Base-by-base conservation (phyloP, 768 basidiomycete species). In the Pilatotrama ljubarskyi region DNA sequence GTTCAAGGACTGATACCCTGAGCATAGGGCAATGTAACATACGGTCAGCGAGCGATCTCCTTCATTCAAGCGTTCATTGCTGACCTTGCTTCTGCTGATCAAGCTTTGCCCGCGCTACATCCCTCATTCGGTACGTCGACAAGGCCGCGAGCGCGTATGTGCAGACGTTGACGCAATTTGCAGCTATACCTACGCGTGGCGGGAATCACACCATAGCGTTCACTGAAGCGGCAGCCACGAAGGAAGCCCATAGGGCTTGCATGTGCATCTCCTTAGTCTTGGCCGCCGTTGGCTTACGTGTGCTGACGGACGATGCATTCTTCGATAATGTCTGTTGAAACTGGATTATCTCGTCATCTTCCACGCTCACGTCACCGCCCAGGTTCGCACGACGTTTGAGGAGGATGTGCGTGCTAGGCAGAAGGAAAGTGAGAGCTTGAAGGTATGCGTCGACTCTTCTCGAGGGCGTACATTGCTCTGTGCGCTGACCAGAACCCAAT, bases 181-280 rank as follows among this genome's bases (percentile, higher is more conserved):
- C 53, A 91, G 91, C 88, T 11, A 93, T 93, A 41, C 92, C 91
- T 3, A 91, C 88, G 0, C 78, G 84, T 63, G 91, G 90, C 11
- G 90, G 90, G 8, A 93, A 93, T 67, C 92, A 93, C 65, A 93
- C 92, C 0, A 74, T 73, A 2, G 84, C 75, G 13, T 93, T 93
- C 69, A 74, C 82, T n/a, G 73, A 81, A 18, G 75, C 89, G 0
- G 90, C 90, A 0, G 78, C 82, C 0, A 86, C 84, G 0, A 69
- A 76, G 3, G 75, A 74, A 26, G 83, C 90, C 0, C 92, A 93
- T 62, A 75, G 83, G 25, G 87, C 85, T 5, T 85, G 84, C 61
- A 72, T 92, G 49, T 79, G 83, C 55, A 79, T 91, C 3, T 82
- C 86, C 20, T 90, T 88, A 66, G 86, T 84, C 5, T 78, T 93